phyloP scores from a whole-genome alignment of 495 filamentous ascomycete genomes.

The Xylaria venustula region DNA sequence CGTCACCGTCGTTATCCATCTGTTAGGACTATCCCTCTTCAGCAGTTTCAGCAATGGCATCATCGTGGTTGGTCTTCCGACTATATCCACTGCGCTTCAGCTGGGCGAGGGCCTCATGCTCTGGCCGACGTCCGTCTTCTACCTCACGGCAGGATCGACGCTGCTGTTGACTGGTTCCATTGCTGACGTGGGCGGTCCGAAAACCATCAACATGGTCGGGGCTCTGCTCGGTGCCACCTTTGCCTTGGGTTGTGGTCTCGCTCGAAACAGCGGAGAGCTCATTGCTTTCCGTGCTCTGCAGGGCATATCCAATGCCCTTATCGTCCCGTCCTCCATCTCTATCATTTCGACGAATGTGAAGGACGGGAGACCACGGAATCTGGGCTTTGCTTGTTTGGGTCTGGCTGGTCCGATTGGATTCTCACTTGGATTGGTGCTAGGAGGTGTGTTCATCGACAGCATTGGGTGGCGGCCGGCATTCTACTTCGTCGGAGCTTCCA shows the following conservation, averaged over 20 bases:
- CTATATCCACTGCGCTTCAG: conserved; percentile 46
- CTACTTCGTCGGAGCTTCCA: conserved; percentile 33
- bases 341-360: conserved; percentile 38
- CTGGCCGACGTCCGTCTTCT: conserved; percentile 50
- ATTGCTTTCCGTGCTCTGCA: conserved; percentile 52
- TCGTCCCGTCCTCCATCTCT: conserved; percentile 49
- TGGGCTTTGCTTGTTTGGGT: conserved; percentile 52
- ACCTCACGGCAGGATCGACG: conserved; percentile 43
- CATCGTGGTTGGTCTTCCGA: conserved; percentile 48
- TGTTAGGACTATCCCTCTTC: conserved; percentile 30
- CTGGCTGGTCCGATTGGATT: conserved; percentile 53
- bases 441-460: conserved; percentile 49
- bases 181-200: conserved; percentile 51
- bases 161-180: conserved; percentile 51
- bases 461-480: conserved; percentile 48
- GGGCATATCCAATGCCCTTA: conserved; percentile 51
- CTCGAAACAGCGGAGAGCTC: conserved; percentile 45
- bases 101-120: conserved; percentile 39
- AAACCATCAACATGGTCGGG: conserved; percentile 7
- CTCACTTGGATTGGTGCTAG: conserved; percentile 52
- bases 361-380: conserved; percentile 45
- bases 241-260: conserved; percentile 45
- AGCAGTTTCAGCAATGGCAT: conserved; percentile 41
- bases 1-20: too few relatives aligned
- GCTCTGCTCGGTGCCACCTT: conserved; percentile 15